Evolutionary conservation across 2,329 filamentous ascomycete species (phyloP), one percentile per base, ranked within the genome.

Genomic region (Trichoderma lentiforme): DNA sequence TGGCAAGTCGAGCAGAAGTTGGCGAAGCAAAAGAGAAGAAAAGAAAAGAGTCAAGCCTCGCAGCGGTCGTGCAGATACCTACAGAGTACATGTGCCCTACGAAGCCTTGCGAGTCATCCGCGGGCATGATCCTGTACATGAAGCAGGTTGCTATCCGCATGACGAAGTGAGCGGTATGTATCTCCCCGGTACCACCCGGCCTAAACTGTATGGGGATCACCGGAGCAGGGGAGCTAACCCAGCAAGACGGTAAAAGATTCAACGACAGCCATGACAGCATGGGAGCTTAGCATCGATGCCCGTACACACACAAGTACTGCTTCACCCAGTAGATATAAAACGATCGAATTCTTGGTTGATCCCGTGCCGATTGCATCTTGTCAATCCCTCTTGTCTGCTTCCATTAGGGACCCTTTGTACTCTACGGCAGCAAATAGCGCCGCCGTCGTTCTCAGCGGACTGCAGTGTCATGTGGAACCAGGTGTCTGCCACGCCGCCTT

Each of bases 211-310:
- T 53, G 47, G 64, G 51, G 63, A 66, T 36, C 64, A 30, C 64
- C 64, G 51, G n/a, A 67, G 32, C 64, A 67, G 64, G 64, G 64
- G 64, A 67, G 47, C 64, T 67, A 57, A 67, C 34, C 64, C 64
- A 67, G 15, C 47, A 34, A 28, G 64, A 67, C 51, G 64, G 51
- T 67, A 28, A 14, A 67, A 60, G 47, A 21, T 57, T 57, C 64
- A 51, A 39, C 51, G 64, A 57, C 47, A 36, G 14, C 12, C 60
- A 24, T 15, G 15, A 28, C 53, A 28, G n/a, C n/a, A 53, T 53
- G 47, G 39, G 39, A 43, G 39, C 39, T 43, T 43, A n/a, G 39
- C 18, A n/a, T 18, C 39, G 39, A 43, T 15, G 39, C 5, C 21
- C 21, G 47, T 14, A 53, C 47, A 24, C 47, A 24, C 43, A 8